These are phyloP conservation scores for Poa annua DNA, from an alignment of 176 grass and related monocot species.

Conservation along the genomic window DNA sequence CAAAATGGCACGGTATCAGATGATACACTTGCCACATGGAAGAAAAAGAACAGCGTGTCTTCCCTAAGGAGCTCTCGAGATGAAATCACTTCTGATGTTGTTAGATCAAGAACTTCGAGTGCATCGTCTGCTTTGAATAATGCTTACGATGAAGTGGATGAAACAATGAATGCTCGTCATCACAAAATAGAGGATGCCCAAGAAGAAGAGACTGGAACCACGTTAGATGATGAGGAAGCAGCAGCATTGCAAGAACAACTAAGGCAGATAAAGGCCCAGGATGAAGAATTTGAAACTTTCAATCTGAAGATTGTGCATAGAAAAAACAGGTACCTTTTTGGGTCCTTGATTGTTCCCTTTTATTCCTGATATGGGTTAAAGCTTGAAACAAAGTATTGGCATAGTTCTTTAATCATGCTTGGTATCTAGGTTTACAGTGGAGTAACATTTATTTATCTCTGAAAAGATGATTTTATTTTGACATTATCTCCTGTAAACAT, in stretches of 20 bases:
- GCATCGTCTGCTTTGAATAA: slow-evolving; percentile 65
- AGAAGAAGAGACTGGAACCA: slow-evolving; percentile 75
- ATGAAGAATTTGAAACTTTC: slow-evolving; percentile 98
- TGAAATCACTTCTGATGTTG: slow-evolving; percentile 76
- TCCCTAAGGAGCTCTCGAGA: slow-evolving; percentile 73
- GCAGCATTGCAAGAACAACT: slow-evolving; percentile 97
- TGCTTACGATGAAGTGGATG: slow-evolving; percentile 72
- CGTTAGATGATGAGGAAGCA: slow-evolving; percentile 92
- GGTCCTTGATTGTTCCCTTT: slow-evolving; percentile 1
- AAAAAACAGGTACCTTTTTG: slow-evolving; percentile 79
- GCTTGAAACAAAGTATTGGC: neutral
- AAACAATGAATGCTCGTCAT: slow-evolving; percentile 59
- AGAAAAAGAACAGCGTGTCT: slow-evolving; percentile 82
- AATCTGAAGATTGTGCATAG: slow-evolving; percentile 97
- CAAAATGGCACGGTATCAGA: slow-evolving; percentile 73
- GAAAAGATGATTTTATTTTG: slow-evolving; percentile 35
- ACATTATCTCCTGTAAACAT: slow-evolving; percentile 33
- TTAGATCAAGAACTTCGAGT: slow-evolving; percentile 81
- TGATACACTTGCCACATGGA: slow-evolving; percentile 91
- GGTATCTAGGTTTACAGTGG: slow-evolving; percentile 11
- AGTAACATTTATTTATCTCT: neutral
- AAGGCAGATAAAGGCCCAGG: slow-evolving; percentile 93
- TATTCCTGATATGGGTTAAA: slow-evolving; percentile 18
- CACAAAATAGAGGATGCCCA: slow-evolving; percentile 71
- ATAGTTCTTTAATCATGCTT: slow-evolving; percentile 14